Percentiles rank a stretch among this genome's conserved stretches.
phyloP scores from a whole-genome alignment of 768 basidiomycete genomes.

The Suillus luteus region DNA sequence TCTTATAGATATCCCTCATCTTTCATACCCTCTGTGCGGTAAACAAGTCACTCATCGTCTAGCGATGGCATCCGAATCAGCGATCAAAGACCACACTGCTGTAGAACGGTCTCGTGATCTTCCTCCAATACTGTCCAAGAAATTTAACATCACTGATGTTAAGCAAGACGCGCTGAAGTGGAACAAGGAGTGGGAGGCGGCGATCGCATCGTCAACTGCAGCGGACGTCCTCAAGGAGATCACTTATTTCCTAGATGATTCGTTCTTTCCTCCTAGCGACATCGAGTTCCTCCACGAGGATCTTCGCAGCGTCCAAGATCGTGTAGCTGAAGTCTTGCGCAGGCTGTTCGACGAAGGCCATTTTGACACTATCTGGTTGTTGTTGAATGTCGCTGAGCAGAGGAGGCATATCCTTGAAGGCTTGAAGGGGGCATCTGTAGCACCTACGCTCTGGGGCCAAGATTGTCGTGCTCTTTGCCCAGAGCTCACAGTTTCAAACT shows the following conservation, averaged over 20 bases:
- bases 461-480: conserved; percentile 23
- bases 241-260: background rate
- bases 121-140: conserved; percentile 4
- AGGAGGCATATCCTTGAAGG: conserved; percentile 19
- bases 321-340: background rate
- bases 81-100: background rate
- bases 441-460: conserved; percentile 4
- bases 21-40: background rate
- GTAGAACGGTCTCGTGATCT: background rate
- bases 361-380: conserved; percentile 20
- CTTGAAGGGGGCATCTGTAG: conserved; percentile 14
- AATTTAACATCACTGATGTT: conserved; percentile 12
- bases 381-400: conserved; percentile 18
- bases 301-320: background rate
- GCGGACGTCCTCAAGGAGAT: conserved; percentile 17
- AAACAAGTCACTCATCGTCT: background rate
- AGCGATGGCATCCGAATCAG: background rate
- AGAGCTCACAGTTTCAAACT: conserved; percentile 16
- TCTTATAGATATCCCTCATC: background rate
- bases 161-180: conserved; percentile 18
- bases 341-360: background rate
- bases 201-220: conserved; percentile 14
- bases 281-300: conserved; percentile 9
- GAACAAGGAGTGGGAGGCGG: conserved; percentile 26
- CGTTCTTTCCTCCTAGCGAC: no score